Evolutionary conservation across 768 basidiomycete genomes (phyloP).

Genomic region (Fibroporia radiculosa): DNA sequence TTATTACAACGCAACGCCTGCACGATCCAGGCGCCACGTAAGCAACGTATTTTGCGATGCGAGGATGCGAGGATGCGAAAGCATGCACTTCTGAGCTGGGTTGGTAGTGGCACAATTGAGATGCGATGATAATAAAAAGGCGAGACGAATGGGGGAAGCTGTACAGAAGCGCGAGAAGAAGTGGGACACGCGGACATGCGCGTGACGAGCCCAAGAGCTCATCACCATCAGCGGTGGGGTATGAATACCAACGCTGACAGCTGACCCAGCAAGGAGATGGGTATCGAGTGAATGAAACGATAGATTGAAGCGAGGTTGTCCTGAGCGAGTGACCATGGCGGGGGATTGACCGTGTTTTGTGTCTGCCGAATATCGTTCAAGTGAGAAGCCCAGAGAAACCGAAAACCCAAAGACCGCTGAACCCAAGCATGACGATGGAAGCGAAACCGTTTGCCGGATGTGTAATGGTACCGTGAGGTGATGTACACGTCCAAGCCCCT

Average conservation of each 20-base stretch:
- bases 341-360: conserved; percentile 12
- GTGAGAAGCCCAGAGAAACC: conserved; percentile 11
- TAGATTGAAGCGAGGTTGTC: conserved; percentile 22
- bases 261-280: conserved; percentile 26
- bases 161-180: conserved; percentile 14
- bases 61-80: conserved; percentile 26
- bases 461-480: conserved; percentile 34
- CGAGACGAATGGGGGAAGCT: conserved; percentile 17
- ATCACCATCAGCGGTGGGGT: conserved; percentile 24
- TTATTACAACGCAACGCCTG: conserved; percentile 21
- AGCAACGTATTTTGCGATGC: conserved; percentile 18
- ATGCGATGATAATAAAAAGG: conserved; percentile 17
- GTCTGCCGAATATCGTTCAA: conserved; percentile 9
- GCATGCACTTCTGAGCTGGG: conserved; percentile 31
- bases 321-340: conserved; percentile 33
- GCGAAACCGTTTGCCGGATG: conserved; percentile 32
- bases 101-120: conserved; percentile 37
- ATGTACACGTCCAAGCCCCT: conserved; percentile 13
- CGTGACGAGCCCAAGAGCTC: neutral
- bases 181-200: conserved; percentile 8
- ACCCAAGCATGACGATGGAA: conserved; percentile 8
- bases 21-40: conserved; percentile 10
- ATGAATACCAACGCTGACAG: conserved; percentile 37
- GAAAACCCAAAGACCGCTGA: conserved; percentile 10
- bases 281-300: conserved; percentile 18